Conservation (phyloP, 2,329 filamentous ascomycete genomes). For the Teratosphaeriaceae sp. region DNA sequence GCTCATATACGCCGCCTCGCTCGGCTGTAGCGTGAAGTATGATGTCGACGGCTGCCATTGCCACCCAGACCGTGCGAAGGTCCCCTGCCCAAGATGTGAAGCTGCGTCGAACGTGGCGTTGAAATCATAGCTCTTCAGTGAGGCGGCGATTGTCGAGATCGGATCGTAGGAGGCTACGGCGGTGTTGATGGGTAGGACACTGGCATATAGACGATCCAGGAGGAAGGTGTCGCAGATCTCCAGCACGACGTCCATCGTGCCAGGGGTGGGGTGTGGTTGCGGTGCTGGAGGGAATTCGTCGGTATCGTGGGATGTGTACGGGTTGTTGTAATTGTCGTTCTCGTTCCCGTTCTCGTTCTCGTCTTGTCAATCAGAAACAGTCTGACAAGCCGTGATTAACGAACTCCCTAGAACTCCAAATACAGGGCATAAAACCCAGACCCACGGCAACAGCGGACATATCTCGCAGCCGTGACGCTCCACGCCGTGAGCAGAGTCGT, state of each 20-base stretch:
- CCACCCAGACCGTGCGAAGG: constrained; percentile 30
- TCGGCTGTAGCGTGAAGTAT: constrained; percentile 63
- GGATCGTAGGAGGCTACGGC: constrained; percentile 48
- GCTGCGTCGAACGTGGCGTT: constrained; percentile 44
- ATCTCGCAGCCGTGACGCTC: too few relatives aligned
- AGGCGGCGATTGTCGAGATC: constrained; percentile 41
- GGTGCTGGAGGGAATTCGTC: background rate
- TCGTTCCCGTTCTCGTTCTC: too few relatives aligned
- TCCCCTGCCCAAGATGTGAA: constrained; percentile 4
- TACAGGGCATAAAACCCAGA: too few relatives aligned
- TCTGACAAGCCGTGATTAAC: too few relatives aligned
- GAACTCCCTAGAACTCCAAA: too few relatives aligned
- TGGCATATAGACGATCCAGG: constrained; percentile 73
- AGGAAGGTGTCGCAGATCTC: constrained; percentile 77
- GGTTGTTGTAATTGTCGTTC: too few relatives aligned
- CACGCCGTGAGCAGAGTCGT: background rate
- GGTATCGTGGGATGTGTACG: too few relatives aligned
- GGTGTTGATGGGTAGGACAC: constrained; percentile 53
- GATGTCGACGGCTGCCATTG: constrained; percentile 66
- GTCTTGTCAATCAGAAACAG: too few relatives aligned
- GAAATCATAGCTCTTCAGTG: constrained; percentile 32
- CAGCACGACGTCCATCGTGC: constrained; percentile 83
- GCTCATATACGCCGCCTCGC: constrained; percentile 72
- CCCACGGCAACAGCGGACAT: too few relatives aligned
- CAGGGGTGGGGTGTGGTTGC: background rate